These are phyloP conservation scores for Colletotrichum siamense DNA, from an alignment of 2,329 filamentous ascomycete genomes.

Conservation along the genomic window DNA sequence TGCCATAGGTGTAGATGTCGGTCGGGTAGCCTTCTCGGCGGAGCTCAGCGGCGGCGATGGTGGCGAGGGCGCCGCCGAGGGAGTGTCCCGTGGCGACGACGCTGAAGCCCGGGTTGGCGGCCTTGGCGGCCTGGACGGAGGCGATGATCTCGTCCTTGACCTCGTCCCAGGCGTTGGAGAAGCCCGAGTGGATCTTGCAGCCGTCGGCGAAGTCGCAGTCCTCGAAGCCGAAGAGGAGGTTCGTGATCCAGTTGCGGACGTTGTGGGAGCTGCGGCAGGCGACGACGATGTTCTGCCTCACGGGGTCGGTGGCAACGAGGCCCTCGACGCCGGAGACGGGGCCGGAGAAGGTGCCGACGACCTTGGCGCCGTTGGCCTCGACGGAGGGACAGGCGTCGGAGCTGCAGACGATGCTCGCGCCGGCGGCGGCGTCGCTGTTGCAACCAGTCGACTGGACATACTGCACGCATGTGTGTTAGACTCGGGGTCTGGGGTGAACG, in stretches of 20 bases:
- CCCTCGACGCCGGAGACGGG: slow-evolving; percentile 50
- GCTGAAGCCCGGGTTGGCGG: slow-evolving; percentile 54
- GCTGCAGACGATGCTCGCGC: slow-evolving; percentile 48
- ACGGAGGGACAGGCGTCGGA: slow-evolving; percentile 49
- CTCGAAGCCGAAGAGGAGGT: slow-evolving; percentile 42
- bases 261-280: slow-evolving; percentile 64
- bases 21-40: slow-evolving; percentile 50
- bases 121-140: slow-evolving; percentile 48
- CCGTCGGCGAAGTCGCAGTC: slow-evolving; percentile 42
- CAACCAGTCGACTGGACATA: slow-evolving; percentile 60
- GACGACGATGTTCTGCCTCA: slow-evolving; percentile 60
- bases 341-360: slow-evolving; percentile 48
- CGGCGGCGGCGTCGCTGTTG: slow-evolving; percentile 47
- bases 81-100: slow-evolving; percentile 71
- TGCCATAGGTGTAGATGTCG: slow-evolving; percentile 71
- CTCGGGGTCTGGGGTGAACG: background rate
- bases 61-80: slow-evolving; percentile 69
- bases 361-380: slow-evolving; percentile 44
- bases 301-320: slow-evolving; percentile 56
- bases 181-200: slow-evolving; percentile 64
- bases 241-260: slow-evolving; percentile 66
- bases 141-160: slow-evolving; percentile 46
- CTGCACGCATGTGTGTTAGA: background rate
- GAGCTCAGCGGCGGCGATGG: slow-evolving; percentile 62
- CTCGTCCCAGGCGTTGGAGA: slow-evolving; percentile 64